Base-by-base conservation (phyloP, 441 rosid genomes). In the Mallotus repandus region DNA sequence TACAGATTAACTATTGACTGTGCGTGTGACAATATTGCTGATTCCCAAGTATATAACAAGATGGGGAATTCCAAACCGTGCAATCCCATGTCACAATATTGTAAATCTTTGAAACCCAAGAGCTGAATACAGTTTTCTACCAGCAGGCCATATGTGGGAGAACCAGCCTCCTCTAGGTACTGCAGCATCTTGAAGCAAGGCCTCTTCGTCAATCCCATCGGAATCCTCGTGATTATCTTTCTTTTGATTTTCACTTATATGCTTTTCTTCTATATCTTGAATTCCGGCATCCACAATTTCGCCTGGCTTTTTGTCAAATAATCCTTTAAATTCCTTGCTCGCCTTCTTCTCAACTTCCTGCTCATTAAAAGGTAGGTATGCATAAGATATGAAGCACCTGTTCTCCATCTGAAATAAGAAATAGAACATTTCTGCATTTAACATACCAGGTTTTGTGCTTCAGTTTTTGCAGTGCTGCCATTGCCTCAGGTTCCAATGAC, bases 281-380 rank as follows among this genome's bases (percentile, higher is more conserved):
- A 67, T 78, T 53, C 84, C 79, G 1, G 45, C 89, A 19, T 89
- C 90, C 1, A 95, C 70, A 72, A 94, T 90, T 81, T 85, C 90
- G 16, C 90, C 89, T 0, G 90, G 90, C 69, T 84, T 92, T 86
- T 91, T 92, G 86, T 94, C 93, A 53, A 96, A 94, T 54, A 96
- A 82, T 50, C 99, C 98, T 81, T 92, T 89, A 74, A 96, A 96
- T 81, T 94, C 96, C 79, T 88, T 89, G 53, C 92, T 81, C 52
- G 89, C 98, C 78, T 82, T 92, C 74, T 72, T 89, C 74, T 92
- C 91, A n/a, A 87, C 83, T 82, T 91, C 92, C 98, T 94, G 86
- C 58, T 70, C 72, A 50, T 69, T 49, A 55, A 63, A 60, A 25
- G 43, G n/a, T 41, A 61, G 35, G 29, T 35, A 65, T 18, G 59